Conservation (phyloP, 1,139 yeast species). For the Zygosaccharomyces pseudobailii region DNA sequence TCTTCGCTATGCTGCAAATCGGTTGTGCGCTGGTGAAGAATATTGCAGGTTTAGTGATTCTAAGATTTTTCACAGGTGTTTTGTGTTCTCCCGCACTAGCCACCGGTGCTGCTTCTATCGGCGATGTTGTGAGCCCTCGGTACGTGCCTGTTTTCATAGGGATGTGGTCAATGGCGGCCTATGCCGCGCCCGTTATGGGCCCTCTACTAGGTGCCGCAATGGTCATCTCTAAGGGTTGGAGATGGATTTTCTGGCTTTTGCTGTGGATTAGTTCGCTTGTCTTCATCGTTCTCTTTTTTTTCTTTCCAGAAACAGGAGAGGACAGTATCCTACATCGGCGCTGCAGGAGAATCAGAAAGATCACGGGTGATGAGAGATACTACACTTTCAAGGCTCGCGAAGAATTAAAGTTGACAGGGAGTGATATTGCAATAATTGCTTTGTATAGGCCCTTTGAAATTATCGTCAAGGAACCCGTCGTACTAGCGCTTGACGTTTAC, state of each 20-base stretch:
- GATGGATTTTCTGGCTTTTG: conserved; percentile 44
- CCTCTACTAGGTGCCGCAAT: conserved; percentile 52
- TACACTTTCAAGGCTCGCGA: conserved; percentile 34
- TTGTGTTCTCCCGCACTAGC: conserved; percentile 53
- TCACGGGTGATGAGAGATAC: conserved; percentile 42
- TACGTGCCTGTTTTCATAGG: conserved; percentile 42
- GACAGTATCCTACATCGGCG: conserved; percentile 43
- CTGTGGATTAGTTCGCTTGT: conserved; percentile 39
- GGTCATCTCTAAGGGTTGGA: conserved; percentile 43
- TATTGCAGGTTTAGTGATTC: conserved; percentile 44
- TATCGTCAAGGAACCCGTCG: conserved; percentile 42
- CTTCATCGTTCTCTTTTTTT: conserved; percentile 34
- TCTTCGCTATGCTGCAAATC: conserved; percentile 54
- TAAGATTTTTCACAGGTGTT: conserved; percentile 49
- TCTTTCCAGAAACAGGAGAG: conserved; percentile 48
- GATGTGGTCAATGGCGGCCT: conserved; percentile 49
- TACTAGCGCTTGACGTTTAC: conserved; percentile 46
- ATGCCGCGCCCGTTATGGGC: conserved; percentile 58
- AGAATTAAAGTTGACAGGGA: conserved; percentile 32
- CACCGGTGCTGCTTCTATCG: conserved; percentile 52
- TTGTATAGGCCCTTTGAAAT: conserved; percentile 48
- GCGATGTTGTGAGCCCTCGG: conserved; percentile 46
- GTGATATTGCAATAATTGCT: conserved; percentile 37
- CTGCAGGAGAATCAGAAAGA: conserved; percentile 43
- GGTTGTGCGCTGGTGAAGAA: conserved; percentile 54